A percentile compares a stretch with the other conserved stretches of the same genome.
These are phyloP conservation scores for Sporothrix mexicana DNA, from an alignment of 2,329 filamentous ascomycete species.

Conservation along the genomic window DNA sequence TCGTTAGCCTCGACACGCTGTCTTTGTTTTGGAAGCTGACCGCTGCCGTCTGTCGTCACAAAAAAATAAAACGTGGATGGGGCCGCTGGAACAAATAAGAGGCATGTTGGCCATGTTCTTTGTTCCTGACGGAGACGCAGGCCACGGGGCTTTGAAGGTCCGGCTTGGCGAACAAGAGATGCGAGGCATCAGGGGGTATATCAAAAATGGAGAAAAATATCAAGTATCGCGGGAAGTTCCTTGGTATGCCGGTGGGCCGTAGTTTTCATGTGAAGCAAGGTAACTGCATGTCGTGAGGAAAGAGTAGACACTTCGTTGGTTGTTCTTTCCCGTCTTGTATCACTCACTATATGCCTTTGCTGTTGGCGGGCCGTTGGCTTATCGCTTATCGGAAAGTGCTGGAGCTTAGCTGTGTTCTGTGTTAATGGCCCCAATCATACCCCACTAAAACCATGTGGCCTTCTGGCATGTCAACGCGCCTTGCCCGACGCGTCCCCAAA, in stretches of 20 bases:
- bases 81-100: not conserved
- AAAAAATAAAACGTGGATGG: not conserved
- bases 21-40: not conserved
- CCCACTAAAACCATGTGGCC: conserved; percentile 25
- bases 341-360: not conserved
- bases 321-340: not conserved
- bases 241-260: too few relatives aligned
- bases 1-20: not conserved
- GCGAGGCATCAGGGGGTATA: not conserved
- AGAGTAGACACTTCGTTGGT: not conserved
- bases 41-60: not conserved
- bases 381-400: conserved; percentile 25
- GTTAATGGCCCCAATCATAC: conserved; percentile 13
- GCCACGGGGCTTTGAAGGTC: conserved; percentile 9
- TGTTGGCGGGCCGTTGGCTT: not conserved
- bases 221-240: too few relatives aligned
- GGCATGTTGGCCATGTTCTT: not conserved
- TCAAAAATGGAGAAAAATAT: too few relatives aligned
- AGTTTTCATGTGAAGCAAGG: too few relatives aligned
- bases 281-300: too few relatives aligned
- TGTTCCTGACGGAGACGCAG: not conserved
- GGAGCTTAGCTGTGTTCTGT: conserved; percentile 3
- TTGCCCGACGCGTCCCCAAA: conserved; percentile 26
- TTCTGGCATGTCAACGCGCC: conserved; percentile 25
- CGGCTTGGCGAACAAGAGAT: conserved; percentile 27